Evolutionary conservation across 768 basidiomycete species (phyloP), one percentile per base, ranked within the genome.

Genomic region (Russula griseocarnosa): DNA sequence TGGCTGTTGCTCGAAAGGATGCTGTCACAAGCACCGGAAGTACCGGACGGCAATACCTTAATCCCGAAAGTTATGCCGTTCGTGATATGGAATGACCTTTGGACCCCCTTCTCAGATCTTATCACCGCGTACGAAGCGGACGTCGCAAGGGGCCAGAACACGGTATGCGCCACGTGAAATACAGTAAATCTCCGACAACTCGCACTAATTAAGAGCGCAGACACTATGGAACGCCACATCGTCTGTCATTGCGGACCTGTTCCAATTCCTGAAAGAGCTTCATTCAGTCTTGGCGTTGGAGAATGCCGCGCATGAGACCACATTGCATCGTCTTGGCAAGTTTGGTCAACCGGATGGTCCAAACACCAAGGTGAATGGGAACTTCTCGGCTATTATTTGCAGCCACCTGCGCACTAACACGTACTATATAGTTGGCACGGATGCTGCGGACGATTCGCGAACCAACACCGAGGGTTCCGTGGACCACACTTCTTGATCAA

Each of bases 41-140:
- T 56, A 38, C 60, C 61, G 30, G 69, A 67, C 14, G 58, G 50
- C 14, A 52, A 26, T 18, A 46, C 55, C n/a, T 22, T 59, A 1
- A 30, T 54, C 14, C 20, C 60, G 9, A 74, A 71, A 14, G n/a
- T 32, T 13, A 63, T 74, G 20, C 71, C 79, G 24, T 73, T 76
- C 46, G 74, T 73, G 47, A 78, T 90, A 11, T 92, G 89, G 89
- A 89, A 88, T 69, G 86, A 88, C 68, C 71, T 92, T 9, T 92
- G 88, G 88, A 82, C 87, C 2, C 80, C 85, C 1, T 88, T 88
- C 60, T 86, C 86, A 67, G 73, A 73, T 14, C 75, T 88, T 40
- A 69, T 86, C 16, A 69, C 74, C 46, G 76, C 78, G 1, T 76
- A 87, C 44, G 83, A 85, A 67, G 71, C 68, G 4, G 84, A 84